Conservation (phyloP, 352 stramenopile species). For the Hyaloperonospora arabidopsidis region DNA sequence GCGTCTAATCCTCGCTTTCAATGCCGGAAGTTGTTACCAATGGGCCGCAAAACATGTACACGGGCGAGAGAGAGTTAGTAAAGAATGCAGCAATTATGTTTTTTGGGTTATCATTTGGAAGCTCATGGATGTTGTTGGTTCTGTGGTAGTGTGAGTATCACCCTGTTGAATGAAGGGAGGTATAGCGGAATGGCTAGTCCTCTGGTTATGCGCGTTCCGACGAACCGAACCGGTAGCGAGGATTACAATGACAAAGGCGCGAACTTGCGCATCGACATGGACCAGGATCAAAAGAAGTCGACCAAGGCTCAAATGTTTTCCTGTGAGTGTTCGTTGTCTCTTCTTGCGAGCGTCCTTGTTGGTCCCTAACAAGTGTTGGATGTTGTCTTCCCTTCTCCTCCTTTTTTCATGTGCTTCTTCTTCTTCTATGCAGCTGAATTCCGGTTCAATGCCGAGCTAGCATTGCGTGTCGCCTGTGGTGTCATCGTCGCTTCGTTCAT, state of each 20-base stretch:
- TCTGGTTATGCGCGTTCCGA: conserved; percentile 30
- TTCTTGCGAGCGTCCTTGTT: neutral
- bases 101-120: too few relatives aligned
- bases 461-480: conserved; percentile 53
- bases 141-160: conserved; percentile 9
- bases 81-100: too few relatives aligned
- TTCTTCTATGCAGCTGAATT: conserved; percentile 40
- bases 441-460: conserved; percentile 58
- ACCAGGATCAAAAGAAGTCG: conserved; percentile 47
- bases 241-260: conserved; percentile 53
- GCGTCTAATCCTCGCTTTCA: too few relatives aligned
- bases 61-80: too few relatives aligned
- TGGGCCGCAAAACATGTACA: too few relatives aligned
- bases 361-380: neutral
- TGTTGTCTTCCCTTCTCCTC: too few relatives aligned
- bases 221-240: conserved; percentile 46
- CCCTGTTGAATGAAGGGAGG: conserved; percentile 24
- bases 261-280: conserved; percentile 62
- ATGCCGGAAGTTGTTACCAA: too few relatives aligned
- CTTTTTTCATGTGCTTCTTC: neutral
- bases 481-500: conserved; percentile 66
- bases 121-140: too few relatives aligned
- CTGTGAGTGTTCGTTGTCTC: conserved; percentile 27
- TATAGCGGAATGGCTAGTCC: conserved; percentile 29
- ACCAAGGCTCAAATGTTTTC: conserved; percentile 46